Base-by-base conservation (phyloP, 768 basidiomycete genomes). In the Amanita phalloides region DNA sequence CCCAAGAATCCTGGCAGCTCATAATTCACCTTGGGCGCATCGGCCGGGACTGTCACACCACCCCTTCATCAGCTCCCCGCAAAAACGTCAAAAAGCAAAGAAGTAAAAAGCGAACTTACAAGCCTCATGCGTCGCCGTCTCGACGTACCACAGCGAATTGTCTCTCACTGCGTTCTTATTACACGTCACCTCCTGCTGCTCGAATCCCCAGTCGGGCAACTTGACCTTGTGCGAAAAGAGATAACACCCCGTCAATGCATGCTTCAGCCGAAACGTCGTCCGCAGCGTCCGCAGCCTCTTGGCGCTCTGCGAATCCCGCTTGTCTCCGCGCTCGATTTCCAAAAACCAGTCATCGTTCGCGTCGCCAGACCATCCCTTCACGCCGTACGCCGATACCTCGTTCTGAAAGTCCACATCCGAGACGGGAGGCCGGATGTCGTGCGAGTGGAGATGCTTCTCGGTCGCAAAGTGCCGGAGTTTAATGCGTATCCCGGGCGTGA, bases 351-450 rank as follows among this genome's bases (percentile, higher is more conserved):
- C 90, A 61, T 98, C 95, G 62, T 97, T 98, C 42, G 83, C 77
- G 61, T 97, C 95, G 11, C 95, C 95, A 0, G 66, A 68, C 63
- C 86, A 97, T 0, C 86, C 88, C 0, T 82, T 68, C 74, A 88
- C 82, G 1, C 96, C 96, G 61, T 99, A 99, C 0, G 74, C 91
- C 1, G 92, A 94, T 1, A 98, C 93, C 64, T 99, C 96, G 62
- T 98, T 95, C 71, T 99, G 96, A 73, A 97, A 99, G 60, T 99
- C 96, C 43, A 97, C 95, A 43, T 99, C 96, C 30, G 89, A 91
- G 11, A 99, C 83, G 14, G 94, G 92, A 4, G 96, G 92, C 21
- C 96, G 86, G 58, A 86, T 69, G 58, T 98, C 96, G 68, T 99
- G 96, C 43, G 90, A 92, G 72, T 99, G 96, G 3, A 99, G 78